A percentile compares a stretch with the other conserved stretches of the same genome.
phyloP scores from a whole-genome alignment of 192 early-diverging fungal genomes.

The Rhizophagus sp. region DNA sequence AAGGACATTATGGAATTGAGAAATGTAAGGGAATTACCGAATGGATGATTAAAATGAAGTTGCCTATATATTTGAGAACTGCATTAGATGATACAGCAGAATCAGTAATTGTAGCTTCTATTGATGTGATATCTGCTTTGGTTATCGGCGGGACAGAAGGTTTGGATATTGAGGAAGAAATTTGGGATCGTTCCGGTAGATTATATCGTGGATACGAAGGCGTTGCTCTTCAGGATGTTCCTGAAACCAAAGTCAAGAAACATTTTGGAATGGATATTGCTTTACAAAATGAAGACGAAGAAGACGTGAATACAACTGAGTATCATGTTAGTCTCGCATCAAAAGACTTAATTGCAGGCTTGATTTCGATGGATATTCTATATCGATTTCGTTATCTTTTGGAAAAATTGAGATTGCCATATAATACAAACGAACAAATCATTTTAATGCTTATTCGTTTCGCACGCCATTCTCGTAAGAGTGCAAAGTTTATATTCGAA shows the following conservation, averaged over 20 bases:
- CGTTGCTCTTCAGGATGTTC: slow-evolving; percentile 24
- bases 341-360: slow-evolving; percentile 55
- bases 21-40: slow-evolving; percentile 34
- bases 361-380: slow-evolving; percentile 64
- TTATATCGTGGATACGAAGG: slow-evolving; percentile 39
- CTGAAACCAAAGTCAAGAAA: slow-evolving; percentile 32
- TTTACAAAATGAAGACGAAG: slow-evolving; percentile 39
- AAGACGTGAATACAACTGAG: slow-evolving; percentile 41
- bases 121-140: slow-evolving; percentile 52
- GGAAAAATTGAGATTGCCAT: slow-evolving; percentile 38
- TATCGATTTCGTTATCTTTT: slow-evolving; percentile 60
- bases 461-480: slow-evolving; percentile 41
- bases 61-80: slow-evolving; percentile 57
- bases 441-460: slow-evolving; percentile 52
- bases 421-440: slow-evolving; percentile 41
- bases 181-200: slow-evolving; percentile 43
- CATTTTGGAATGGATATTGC: slow-evolving; percentile 42
- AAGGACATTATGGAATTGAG: slow-evolving; percentile 35
- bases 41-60: slow-evolving; percentile 46
- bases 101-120: slow-evolving; percentile 53
- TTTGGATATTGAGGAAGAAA: slow-evolving; percentile 31
- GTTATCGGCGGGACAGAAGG: slow-evolving; percentile 30
- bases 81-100: slow-evolving; percentile 67
- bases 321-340: slow-evolving; percentile 50
- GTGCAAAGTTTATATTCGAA: slow-evolving; percentile 49